Conservation (phyloP, 1,284 basidiomycete species). For the Ganoderma meredithae region DNA sequence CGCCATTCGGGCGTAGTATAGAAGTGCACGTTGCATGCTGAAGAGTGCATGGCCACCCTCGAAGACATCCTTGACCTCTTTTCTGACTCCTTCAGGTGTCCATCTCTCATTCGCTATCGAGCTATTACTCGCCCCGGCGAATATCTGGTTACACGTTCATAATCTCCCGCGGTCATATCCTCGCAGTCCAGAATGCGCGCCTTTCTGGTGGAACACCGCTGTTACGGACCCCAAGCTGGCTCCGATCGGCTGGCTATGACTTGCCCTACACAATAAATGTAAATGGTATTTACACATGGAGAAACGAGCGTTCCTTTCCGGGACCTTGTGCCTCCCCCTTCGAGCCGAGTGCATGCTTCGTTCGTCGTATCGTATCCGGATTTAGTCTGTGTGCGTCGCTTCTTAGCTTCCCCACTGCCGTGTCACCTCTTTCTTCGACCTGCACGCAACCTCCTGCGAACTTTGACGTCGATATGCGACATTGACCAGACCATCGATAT, state of each 20-base stretch:
- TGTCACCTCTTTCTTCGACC: constrained; percentile 12
- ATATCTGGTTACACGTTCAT: constrained; percentile 4
- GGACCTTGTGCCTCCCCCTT: constrained; percentile 7
- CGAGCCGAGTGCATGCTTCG: constrained; percentile 11
- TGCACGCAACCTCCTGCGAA: constrained; percentile 3
- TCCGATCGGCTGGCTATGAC: constrained; percentile 28
- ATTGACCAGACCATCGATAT: constrained; percentile 28
- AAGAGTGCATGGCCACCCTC: constrained; percentile 4
- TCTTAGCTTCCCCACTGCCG: constrained; percentile 7
- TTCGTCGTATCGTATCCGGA: constrained; percentile 19
- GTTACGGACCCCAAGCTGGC: constrained; percentile 19
- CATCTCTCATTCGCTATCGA: constrained; percentile 1
- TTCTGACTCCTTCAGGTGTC: constrained; percentile 9
- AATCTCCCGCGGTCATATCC: constrained; percentile 11
- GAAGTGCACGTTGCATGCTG: constrained; percentile 12
- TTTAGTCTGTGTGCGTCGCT: constrained; percentile 12
- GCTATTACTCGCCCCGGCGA: not conserved
- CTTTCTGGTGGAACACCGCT: constrained; percentile 24
- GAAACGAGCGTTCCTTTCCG: constrained; percentile 12
- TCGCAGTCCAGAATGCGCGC: constrained; percentile 18
- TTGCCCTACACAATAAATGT: constrained; percentile 27
- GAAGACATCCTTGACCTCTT: constrained; percentile 13
- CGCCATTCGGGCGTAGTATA: constrained; percentile 2
- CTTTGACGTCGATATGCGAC: constrained; percentile 21
- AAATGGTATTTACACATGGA: constrained; percentile 30